Percentiles rank a stretch among this genome's conserved stretches.
Conservation (phyloP, 2,329 filamentous ascomycete species). For the Elsinoe batatas region DNA sequence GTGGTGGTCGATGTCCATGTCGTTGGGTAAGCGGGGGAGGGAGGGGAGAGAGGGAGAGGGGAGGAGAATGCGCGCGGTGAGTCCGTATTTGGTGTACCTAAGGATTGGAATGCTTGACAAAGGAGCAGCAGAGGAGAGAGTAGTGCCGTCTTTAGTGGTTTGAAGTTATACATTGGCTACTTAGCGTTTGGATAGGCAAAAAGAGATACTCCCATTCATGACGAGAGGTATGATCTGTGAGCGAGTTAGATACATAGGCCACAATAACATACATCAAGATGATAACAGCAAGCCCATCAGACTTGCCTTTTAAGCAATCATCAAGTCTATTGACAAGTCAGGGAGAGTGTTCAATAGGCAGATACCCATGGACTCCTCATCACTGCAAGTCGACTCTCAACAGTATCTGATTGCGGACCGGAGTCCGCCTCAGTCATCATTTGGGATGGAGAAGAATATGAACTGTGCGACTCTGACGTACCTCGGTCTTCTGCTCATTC, state of each 20-base stretch:
- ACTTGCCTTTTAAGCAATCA: constrained; percentile 11
- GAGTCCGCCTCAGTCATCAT: neutral
- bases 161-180: no score
- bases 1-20: no score
- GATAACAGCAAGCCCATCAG: neutral
- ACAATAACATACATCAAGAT: neutral
- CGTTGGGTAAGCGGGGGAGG: no score
- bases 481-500: neutral
- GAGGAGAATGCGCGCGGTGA: neutral
- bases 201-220: no score
- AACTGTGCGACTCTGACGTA: neutral
- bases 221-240: no score
- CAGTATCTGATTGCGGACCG: neutral
- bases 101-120: no score
- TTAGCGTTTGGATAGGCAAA: no score
- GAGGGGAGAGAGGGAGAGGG: neutral
- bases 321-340: neutral
- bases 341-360: neutral
- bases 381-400: neutral
- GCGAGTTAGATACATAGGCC: no score
- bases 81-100: neutral
- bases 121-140: no score
- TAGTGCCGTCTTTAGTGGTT: no score
- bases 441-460: neutral
- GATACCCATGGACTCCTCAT: neutral